Evolutionary conservation across 306 rosid species (phyloP).

Genomic region (Lupinus albus): DNA sequence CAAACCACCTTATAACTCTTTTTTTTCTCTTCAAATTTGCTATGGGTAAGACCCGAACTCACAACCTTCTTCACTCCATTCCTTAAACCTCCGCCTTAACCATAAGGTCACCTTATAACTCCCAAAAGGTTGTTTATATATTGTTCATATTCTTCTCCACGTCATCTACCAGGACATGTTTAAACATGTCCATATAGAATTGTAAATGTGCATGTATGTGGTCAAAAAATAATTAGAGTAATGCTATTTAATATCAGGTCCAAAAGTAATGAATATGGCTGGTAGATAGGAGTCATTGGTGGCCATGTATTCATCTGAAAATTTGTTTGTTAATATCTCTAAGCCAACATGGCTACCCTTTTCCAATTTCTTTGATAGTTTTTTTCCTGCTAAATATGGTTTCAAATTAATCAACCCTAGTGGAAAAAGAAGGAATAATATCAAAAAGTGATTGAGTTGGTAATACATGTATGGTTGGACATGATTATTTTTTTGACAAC

Average conservation of each 20-base stretch:
- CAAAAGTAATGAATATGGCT: slow-evolving; percentile 17
- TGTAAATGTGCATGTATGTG: slow-evolving; percentile 35
- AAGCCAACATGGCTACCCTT: slow-evolving; percentile 33
- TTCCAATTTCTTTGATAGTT: slow-evolving; percentile 28
- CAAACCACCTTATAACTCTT: too few species aligned
- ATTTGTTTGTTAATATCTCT: slow-evolving; percentile 13
- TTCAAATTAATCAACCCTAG: slow-evolving; percentile 38
- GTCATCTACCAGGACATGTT: slow-evolving; percentile 42
- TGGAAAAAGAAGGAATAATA: slow-evolving; percentile 37
- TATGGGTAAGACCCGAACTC: too few species aligned
- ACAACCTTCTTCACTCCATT: too few species aligned
- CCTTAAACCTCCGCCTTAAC: too few species aligned
- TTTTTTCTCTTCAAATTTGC: too few species aligned
- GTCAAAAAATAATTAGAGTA: slow-evolving; percentile 28
- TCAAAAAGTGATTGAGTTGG: slow-evolving; percentile 36
- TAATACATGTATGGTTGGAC: slow-evolving; percentile 6
- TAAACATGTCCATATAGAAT: slow-evolving; percentile 33
- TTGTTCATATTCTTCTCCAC: slow-evolving; percentile 7
- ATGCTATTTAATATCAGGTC: background rate
- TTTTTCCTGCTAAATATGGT: slow-evolving; percentile 21
- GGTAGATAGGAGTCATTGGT: slow-evolving; percentile 23
- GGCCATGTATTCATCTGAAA: slow-evolving; percentile 21
- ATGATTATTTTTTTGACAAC: slow-evolving; percentile 14
- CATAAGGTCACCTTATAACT: too few species aligned
- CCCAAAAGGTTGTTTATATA: too few species aligned